Base-by-base conservation (phyloP, 2,329 filamentous ascomycete species). In the Dactylellina leptospora region DNA sequence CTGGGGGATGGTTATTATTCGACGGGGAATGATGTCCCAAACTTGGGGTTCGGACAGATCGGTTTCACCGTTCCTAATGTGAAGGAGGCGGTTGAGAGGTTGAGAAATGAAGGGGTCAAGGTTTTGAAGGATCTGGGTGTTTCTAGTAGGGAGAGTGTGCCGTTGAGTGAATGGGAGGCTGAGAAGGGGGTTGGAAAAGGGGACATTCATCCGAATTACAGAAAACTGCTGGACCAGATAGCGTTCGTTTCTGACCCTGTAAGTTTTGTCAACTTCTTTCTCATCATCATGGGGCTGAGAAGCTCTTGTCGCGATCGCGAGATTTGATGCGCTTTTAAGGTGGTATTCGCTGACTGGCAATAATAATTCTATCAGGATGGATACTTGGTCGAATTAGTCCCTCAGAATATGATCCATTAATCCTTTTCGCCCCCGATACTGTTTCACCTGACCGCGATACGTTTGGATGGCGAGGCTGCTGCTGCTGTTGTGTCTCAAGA, bases 51-150 rank as follows among this genome's bases (percentile, higher is more conserved):
- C 38, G 78, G 78, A 0, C 78, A 80, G 51, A 63, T 80, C n/a
- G 78, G 78, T 0, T 79, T 80, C 59, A 79, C 77, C 8, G 77
- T 80, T 0, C 78, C 78, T 1, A 73, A 79, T 75, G 78, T 79
- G 0, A 68, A 44, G 5, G 74, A 54, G 10, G 74, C 77, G 13
- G 42, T 79, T 74, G 59, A 74, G 61, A 54, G 62, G 42, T 45
- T 69, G 27, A 54, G 44, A 13, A 28, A n/a, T 16, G 44, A 28
- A 0, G 63, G 59, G 6, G 56, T 72, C 8, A 70, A 13, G 8
- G 59, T 74, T 13, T 23, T 75, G 28, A 74, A 74, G 27, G 71
- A 64, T 5, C 45, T 79, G 3, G 76, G 72, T 1, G 76, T 78
- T 47, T 77, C 76, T 11, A 72, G 74, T 9, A 75, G 75, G 28